Base-by-base conservation (phyloP, 1,284 basidiomycete genomes). In the Cryptococcus sp. region DNA sequence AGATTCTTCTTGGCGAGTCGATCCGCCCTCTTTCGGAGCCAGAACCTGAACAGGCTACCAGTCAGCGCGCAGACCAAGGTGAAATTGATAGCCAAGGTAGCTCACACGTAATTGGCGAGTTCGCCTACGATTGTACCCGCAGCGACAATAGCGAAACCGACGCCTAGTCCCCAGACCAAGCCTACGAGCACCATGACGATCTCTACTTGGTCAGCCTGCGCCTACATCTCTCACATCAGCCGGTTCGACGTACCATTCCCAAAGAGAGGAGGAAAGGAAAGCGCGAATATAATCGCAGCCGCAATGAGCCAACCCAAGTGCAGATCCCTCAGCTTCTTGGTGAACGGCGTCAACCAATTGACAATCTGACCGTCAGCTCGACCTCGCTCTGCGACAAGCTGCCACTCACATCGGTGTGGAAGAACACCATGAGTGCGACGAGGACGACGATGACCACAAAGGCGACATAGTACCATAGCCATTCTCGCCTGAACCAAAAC, bases 261-360 rank as follows among this genome's bases (percentile, higher is more conserved):
- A 34, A 71, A 68, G 16, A 73, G 47, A 1, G 71, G 71, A 1
- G 71, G 71, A 51, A 73, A 73, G 32, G 64, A 67, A 24, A 73
- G 50, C 33, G 68, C 56, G 45, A 73, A 66, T 22, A 69, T 58
- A 31, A 69, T 54, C 10, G 57, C 65, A 40, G 92, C 88, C 1
- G 89, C 88, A 35, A 93, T 87, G n/a, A 85, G 68, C 83, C 84
- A 93, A 21, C 89, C 89, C 33, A 63, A 74, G 7, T 71, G 64
- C 18, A 78, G 55, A 28, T 75, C 74, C 53, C 82, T 78, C 63
- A 87, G 74, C 77, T 80, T 82, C 24, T 76, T 74, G 2, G 82
- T 81, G 4, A 78, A 78, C 1, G 84, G 84, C n/a, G 77, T 80
- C 43, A 87, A 71, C 77, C 78, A 81, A 14, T 76, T 58, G 22